Base-by-base conservation (phyloP, 1,139 yeast genomes). In the Lodderomyces margitis region DNA sequence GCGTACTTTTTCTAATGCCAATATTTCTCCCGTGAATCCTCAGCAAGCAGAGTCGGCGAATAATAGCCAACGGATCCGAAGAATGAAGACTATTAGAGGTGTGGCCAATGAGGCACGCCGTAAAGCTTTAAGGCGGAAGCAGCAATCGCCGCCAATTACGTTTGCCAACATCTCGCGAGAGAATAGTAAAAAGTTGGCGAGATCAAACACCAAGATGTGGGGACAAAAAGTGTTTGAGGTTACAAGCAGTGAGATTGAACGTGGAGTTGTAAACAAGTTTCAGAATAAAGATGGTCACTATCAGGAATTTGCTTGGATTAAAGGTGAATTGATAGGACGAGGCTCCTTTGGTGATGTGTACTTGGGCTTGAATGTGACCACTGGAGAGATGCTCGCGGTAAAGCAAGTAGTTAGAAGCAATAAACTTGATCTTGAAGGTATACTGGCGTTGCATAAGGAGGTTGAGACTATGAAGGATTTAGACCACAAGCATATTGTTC, bases 361-460 rank as follows among this genome's bases (percentile, higher is more conserved):
- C 56, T 72, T 94, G 46, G 98, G 96, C 1, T 74, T 94, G 56
- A 94, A 94, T 61, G 94, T 89, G 12, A 92, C 98, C 1, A 89
- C 96, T 0, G 98, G 98, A 43, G 99, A 94, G 56, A 91, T 94
- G 96, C 83, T 94, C 66, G 99, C 99, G 0, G 98, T 94, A 1
- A 94, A 94, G 58, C 98, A 94, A 60, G 97, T 92, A 4, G 81
- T 78, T 23, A 51, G 55, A 17, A 30, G 32, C 10, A 37, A 23
- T 5, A 28, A 37, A 11, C 15, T 28, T 31, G 40, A 37, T 31
- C 25, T 24, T 51, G 89, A 81, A 44, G 87, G 86, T 1, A 77
- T 88, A 38, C 92, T 84, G 43, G 96, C 97, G 0, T 68, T 92
- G 38, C 84, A 83, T 54, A 85, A 91, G 3, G 99, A 94, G 62